Conservation (phyloP, 768 basidiomycete genomes). For the Rubroboletus satanas region DNA sequence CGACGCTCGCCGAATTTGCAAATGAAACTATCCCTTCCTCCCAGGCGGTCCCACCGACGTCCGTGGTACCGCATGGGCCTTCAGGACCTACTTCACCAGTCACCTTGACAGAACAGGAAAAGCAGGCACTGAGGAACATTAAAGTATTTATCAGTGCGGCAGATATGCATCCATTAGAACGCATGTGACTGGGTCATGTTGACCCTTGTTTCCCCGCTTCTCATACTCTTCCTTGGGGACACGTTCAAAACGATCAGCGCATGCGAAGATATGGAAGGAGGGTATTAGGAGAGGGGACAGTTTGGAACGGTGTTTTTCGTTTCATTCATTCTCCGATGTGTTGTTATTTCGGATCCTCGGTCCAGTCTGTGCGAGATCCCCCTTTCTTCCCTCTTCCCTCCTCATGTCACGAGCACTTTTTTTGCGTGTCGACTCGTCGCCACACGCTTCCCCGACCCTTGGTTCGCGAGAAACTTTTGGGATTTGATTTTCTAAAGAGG, state of each 20-base stretch:
- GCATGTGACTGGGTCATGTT: slow-evolving; percentile 42
- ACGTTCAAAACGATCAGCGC: neutral
- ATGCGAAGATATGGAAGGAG: slow-evolving; percentile 4
- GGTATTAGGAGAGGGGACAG: neutral
- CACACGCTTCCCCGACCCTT: neutral
- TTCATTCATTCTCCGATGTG: neutral
- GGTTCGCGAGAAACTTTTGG: slow-evolving; percentile 14
- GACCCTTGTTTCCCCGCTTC: neutral
- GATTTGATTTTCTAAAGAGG: slow-evolving; percentile 21
- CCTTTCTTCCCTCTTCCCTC: too few species aligned
- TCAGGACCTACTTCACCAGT: slow-evolving; percentile 5
- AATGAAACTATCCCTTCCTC: slow-evolving; percentile 14
- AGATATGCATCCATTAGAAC: slow-evolving; percentile 72
- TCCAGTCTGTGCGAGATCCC: neutral
- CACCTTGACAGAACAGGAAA: slow-evolving; percentile 32
- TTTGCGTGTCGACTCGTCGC: neutral
- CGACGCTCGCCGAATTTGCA: slow-evolving; percentile 36
- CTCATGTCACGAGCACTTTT: neutral
- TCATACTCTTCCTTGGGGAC: neutral
- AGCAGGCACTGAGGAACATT: slow-evolving; percentile 29
- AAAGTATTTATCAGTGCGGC: slow-evolving; percentile 68
- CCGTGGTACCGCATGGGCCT: slow-evolving; percentile 28
- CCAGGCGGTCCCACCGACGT: slow-evolving; percentile 17
- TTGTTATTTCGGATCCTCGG: slow-evolving; percentile 1
- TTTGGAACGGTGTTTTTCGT: neutral